Conservation (phyloP, 2,329 filamentous ascomycete species). For the Neopestalotiopsis sp. region DNA sequence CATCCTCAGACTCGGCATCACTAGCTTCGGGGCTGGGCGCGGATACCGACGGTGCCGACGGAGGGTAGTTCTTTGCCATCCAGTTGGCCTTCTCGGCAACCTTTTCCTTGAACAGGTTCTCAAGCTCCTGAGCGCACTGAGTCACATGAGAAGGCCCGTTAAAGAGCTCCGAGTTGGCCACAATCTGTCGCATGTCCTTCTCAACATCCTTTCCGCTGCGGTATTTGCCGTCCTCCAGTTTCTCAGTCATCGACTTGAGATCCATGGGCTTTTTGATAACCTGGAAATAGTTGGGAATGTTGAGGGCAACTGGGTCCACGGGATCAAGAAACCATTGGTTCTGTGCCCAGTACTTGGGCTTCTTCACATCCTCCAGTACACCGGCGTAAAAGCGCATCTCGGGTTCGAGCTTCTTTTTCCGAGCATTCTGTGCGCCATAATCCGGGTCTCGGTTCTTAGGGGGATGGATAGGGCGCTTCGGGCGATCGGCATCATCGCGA, state of each 20-base stretch:
- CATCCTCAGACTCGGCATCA: slow-evolving; percentile 75
- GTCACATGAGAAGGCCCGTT: slow-evolving; percentile 81
- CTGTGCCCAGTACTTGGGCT: slow-evolving; percentile 69
- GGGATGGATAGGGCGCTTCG: slow-evolving; percentile 92
- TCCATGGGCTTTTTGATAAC: slow-evolving; percentile 99
- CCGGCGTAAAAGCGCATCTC: slow-evolving; percentile 91
- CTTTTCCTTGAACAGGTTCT: slow-evolving; percentile 75
- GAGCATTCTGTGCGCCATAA: slow-evolving; percentile 75
- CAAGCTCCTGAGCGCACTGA: slow-evolving; percentile 71
- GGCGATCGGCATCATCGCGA: slow-evolving; percentile 75
- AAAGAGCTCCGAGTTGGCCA: slow-evolving; percentile 91
- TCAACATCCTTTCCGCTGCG: slow-evolving; percentile 84
- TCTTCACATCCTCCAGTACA: slow-evolving; percentile 77
- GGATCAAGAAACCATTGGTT: slow-evolving; percentile 80
- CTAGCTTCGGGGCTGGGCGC: slow-evolving; percentile 68
- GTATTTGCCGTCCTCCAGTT: slow-evolving; percentile 81
- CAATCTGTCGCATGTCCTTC: slow-evolving; percentile 79
- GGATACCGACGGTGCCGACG: slow-evolving; percentile 45
- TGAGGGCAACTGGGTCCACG: slow-evolving; percentile 91
- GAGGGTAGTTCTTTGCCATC: slow-evolving; percentile 74
- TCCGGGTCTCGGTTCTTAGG: slow-evolving; percentile 91
- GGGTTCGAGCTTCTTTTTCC: slow-evolving; percentile 88
- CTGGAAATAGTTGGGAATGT: slow-evolving; percentile 91
- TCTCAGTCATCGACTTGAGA: slow-evolving; percentile 77
- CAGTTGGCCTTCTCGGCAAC: slow-evolving; percentile 83